phyloP scores from a whole-genome alignment of 441 rosid genomes.

The Adansonia gregorii region DNA sequence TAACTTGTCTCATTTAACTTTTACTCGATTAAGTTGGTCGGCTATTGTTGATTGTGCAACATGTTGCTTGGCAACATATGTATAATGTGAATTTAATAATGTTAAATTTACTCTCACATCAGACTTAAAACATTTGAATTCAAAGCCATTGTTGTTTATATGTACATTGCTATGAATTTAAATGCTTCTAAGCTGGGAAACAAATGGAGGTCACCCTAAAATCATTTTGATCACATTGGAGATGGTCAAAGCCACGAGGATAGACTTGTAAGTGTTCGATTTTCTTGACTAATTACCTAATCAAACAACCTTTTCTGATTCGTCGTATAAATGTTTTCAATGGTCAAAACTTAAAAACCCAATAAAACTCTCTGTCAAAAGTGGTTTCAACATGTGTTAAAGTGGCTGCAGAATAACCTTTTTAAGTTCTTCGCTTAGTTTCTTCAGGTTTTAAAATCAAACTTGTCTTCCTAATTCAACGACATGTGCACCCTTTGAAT shows the following conservation, averaged over 20 bases:
- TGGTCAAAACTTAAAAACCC: not conserved
- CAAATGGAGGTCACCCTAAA: not conserved
- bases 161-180: not conserved
- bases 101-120: not conserved
- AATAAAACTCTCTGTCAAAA: not conserved
- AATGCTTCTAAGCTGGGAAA: not conserved
- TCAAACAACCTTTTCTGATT: not conserved
- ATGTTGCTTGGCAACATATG: not conserved
- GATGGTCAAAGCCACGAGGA: too few relatives aligned
- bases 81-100: not conserved
- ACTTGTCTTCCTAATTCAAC: not conserved
- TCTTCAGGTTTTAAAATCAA: not conserved
- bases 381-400: not conserved
- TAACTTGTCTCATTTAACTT: not conserved
- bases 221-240: not conserved
- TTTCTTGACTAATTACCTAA: not conserved
- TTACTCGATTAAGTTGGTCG: not conserved
- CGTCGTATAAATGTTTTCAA: not conserved
- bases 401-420: not conserved
- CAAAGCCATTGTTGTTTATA: not conserved
- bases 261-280: not conserved
- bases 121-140: not conserved
- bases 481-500: not conserved
- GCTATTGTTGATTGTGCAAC: not conserved
- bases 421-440: not conserved